Evolutionary conservation across 1,284 basidiomycete genomes (phyloP).

Genomic region (Microbotryum saponariae): DNA sequence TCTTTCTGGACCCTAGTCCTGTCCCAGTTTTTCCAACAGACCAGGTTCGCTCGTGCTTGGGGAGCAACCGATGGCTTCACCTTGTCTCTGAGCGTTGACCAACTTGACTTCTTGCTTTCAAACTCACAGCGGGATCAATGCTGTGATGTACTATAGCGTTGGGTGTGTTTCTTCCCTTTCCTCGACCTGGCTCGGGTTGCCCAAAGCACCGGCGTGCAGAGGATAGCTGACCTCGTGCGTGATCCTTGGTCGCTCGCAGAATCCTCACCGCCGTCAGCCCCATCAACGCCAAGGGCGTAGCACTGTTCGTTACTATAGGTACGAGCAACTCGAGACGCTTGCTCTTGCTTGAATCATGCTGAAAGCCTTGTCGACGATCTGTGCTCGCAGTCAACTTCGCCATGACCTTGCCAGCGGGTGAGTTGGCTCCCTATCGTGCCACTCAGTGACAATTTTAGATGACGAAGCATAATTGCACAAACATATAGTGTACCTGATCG

Average conservation of each 20-base stretch:
- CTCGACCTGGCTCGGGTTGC: too few species aligned
- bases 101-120: not conserved
- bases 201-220: too few species aligned
- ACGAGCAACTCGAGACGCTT: not conserved
- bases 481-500: slow-evolving; percentile 38
- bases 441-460: too few species aligned
- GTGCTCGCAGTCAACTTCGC: slow-evolving; percentile 30
- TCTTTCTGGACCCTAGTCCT: slow-evolving; percentile 17
- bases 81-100: not conserved
- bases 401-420: slow-evolving; percentile 41
- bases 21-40: slow-evolving; percentile 25
- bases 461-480: too few species aligned
- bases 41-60: too few species aligned
- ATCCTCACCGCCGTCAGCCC: slow-evolving; percentile 35
- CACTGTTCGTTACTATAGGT: slow-evolving; percentile 25
- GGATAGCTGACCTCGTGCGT: not conserved
- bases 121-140: slow-evolving; percentile 14
- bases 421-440: too few species aligned
- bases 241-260: not conserved
- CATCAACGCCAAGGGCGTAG: slow-evolving; percentile 22
- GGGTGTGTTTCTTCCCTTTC: not conserved
- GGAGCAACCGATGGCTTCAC: slow-evolving; percentile 6
- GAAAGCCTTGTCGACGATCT: slow-evolving; percentile 17
- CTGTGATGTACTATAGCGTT: slow-evolving; percentile 18
- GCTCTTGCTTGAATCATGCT: slow-evolving; percentile 20